Evolutionary conservation across 139 green algal species (phyloP), one percentile per base, ranked within the genome.

Genomic region (Closterium sp.): DNA sequence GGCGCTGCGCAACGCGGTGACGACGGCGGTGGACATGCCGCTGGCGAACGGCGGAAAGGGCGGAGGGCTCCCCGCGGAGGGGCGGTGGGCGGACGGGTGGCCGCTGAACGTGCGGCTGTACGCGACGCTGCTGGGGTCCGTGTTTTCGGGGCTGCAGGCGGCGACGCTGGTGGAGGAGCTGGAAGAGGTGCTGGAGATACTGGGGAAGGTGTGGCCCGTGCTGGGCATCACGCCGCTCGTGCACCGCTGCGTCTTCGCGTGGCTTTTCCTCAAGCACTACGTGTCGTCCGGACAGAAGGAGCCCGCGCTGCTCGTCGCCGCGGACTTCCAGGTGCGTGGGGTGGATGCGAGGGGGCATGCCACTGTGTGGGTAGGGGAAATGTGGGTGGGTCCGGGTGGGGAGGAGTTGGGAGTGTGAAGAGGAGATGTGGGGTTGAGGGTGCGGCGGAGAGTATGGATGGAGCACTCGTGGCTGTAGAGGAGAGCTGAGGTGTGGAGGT

Each of bases 211-310:
- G 34, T 94, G 91, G 91, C 81, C 35, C 33, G 36, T 90, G 19
- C 35, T 94, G 10, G 91, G 91, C 33, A 90, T 94, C 25, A 90
- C 38, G 23, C 66, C 88, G 2, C 16, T 35, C n/a, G n/a, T 93
- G 81, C 91, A 94, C 66, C 30, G 64, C 76, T 83, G 34, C 19
- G 31, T 35, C 12, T 93, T 94, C 90, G 88, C 76, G 34, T 94
- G 91, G 91, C 88, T 94, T 23, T 89, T 94, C 31, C 86, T 94
- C 30, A 28, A 55, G 35, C 91, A 94, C 38, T 93, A 91, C 66
- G 81, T 93, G 23, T 66, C 36, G 38, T 84, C 87, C 32, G 90
- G 90, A 19, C 34, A 91, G 84, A 87, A 91, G 86, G 90, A 93
- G 86, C 34, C 25, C 25, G 33, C 30, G 38, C 43, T 93, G 33